Base-by-base conservation (phyloP, 2,329 filamentous ascomycete genomes). In the Pestalotiopsis fici region DNA sequence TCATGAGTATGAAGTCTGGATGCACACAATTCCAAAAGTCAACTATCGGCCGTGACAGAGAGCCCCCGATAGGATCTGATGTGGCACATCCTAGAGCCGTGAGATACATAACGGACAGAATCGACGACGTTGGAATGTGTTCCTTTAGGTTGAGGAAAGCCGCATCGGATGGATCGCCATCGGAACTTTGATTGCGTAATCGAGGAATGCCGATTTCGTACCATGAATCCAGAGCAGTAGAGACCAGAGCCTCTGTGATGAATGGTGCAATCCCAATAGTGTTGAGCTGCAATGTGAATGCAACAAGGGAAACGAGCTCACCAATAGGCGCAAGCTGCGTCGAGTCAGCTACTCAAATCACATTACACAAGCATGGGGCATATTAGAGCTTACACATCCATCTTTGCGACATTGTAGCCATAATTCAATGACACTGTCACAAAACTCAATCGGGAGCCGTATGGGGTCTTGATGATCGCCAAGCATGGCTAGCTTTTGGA, bases 321-420 rank as follows among this genome's bases (percentile, higher is more conserved):
- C 86, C 87, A 54, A 94, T 83, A 0, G 92, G 91, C 12, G 82
- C 81, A 73, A 89, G 88, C 67, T 69, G 25, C 43, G n/a, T 1
- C 28, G 21, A 35, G 9, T 57, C 65, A 21, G 60, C 18, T n/a
- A 31, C 23, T 65, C 47, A 37, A 1, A 28, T 35, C 13, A 6
- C 28, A 5, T 2, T 18, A 57, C 12, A 64, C 7, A 11, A 25
- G 12, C 27, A 64, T 21, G n/a, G 21, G 47, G 23, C 61, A 21
- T 47, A 7, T 75, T 72, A n/a, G 18, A 50, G 15, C 76, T 69
- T 62, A 78, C 76, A 50, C 70, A 72, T 70, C 83, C 83, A 72
- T 95, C 91, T 12, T 86, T 81, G 6, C 90, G 79, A 74, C 92
- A 94, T 23, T 84, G 85, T 18, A 84, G 83, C 92, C 93, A 95